Base-by-base conservation (phyloP, 2,329 filamentous ascomycete genomes). In the Fusarium papillatum region DNA sequence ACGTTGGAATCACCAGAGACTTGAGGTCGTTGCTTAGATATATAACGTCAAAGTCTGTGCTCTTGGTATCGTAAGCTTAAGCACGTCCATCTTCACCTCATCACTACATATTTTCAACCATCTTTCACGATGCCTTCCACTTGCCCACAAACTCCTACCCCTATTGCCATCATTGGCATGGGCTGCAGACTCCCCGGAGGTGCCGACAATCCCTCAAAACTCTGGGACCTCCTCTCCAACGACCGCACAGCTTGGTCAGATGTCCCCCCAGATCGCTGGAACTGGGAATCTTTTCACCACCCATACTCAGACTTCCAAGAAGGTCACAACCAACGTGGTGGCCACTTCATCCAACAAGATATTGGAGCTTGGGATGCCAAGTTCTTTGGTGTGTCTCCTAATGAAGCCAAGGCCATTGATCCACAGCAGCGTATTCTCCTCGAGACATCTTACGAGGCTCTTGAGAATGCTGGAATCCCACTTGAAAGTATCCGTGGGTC, bases 111-210 rank as follows among this genome's bases (percentile, higher is more conserved):
- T n/a, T 31, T 13, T 9, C 5, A 31, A 31, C 4, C 48, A 34
- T 34, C 3, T 7, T 5, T 53, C 17, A 53, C 3, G 29, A 53
- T 53, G 48, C 48, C 48, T n/a, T 53, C 48, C 31, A 13, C 48
- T 53, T 53, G 17, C 14, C 48, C 48, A 4, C 26, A 29, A 53
- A 31, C 48, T 11, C 17, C 48, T 5, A n/a, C 6, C 3, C 48
- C 60, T 5, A 63, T 63, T 16, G 60, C 39, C 26, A 43, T 63
- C 10, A n/a, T 63, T 46, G 60, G 60, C 39, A 46, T 63, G 60
- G 29, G 38, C 10, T 63, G 60, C 19, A n/a, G 60, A 31, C 24
- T 63, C 9, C 39, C 60, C 5, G 60, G 60, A 16, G 60, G 39
- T 9, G 60, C 39, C 5, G 19, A 46, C 9, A 41, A 10, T 19